A percentile compares a stretch with the other conserved stretches of the same genome.
These are phyloP conservation scores for Clausena lansium DNA, from an alignment of 345 rosid genomes.

Conservation along the genomic window DNA sequence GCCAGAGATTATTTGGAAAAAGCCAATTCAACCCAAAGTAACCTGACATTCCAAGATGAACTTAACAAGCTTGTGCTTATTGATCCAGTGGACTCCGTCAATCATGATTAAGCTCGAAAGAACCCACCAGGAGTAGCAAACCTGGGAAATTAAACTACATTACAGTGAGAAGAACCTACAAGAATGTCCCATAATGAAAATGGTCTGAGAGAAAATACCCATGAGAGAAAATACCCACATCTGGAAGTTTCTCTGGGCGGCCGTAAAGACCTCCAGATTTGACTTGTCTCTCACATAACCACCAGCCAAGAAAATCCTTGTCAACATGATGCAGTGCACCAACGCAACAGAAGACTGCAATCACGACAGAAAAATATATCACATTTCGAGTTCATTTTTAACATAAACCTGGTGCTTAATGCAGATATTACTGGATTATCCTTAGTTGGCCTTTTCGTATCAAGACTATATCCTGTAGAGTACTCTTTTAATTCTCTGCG, in stretches of 20 bases:
- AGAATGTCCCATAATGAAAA: not conserved
- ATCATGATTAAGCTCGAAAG: conserved; percentile 91
- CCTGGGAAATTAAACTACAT: conserved; percentile 34
- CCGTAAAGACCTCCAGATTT: conserved; percentile 86
- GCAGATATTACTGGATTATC: not conserved
- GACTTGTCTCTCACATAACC: conserved; percentile 91
- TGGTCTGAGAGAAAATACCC: not conserved
- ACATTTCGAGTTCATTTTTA: not conserved
- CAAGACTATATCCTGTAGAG: no score
- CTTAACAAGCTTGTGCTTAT: conserved; percentile 68
- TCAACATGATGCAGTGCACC: conserved; percentile 67
- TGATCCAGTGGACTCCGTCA: conserved; percentile 89
- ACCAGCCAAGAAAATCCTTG: conserved; percentile 83
- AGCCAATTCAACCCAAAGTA: conserved; percentile 16
- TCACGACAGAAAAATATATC: not conserved
- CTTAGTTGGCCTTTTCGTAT: no score
- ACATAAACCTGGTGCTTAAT: not conserved
- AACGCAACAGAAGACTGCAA: conserved; percentile 34
- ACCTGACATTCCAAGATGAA: conserved; percentile 90
- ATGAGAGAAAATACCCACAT: conserved; percentile 60
- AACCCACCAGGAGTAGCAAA: conserved; percentile 99
- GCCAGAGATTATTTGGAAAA: not conserved
- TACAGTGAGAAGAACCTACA: not conserved
- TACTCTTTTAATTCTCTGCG: no score
- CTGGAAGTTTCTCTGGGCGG: conserved; percentile 94